A percentile compares a stretch with the other conserved stretches of the same genome.
Evolutionary conservation across 352 stramenopile species (phyloP).

Genomic region (Pythium aquatile): DNA sequence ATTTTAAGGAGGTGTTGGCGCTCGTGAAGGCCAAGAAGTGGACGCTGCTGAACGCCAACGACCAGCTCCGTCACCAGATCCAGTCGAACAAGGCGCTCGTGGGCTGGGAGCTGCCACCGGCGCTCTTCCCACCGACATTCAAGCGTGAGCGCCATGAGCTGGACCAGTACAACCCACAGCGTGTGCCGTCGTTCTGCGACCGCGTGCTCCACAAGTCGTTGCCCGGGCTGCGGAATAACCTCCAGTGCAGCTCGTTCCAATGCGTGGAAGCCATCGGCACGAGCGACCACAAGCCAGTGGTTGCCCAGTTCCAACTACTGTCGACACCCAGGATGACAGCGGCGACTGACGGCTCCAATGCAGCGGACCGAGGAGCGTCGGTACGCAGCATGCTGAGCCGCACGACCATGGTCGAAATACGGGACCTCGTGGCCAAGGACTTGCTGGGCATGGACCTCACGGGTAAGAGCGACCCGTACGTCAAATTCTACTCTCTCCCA

Average conservation of each 20-base stretch:
- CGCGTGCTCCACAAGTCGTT: conserved; percentile 83
- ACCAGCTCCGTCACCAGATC: conserved; percentile 77
- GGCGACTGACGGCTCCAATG: conserved; percentile 18
- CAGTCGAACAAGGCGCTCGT: conserved; percentile 50
- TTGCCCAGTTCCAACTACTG: conserved; percentile 51
- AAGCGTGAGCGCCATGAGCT: conserved; percentile 64
- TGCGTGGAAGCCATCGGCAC: conserved; percentile 65
- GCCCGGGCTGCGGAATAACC: conserved; percentile 42
- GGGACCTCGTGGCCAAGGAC: conserved; percentile 50
- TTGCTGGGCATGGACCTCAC: conserved; percentile 73
- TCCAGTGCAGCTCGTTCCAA: conserved; percentile 60
- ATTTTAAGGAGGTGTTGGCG: conserved; percentile 62
- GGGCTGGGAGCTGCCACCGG: conserved; percentile 60
- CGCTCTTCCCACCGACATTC: conserved; percentile 80
- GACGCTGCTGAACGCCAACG: conserved; percentile 57
- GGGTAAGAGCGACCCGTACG: conserved; percentile 71
- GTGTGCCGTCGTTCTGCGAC: conserved; percentile 84
- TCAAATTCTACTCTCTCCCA: conserved; percentile 75
- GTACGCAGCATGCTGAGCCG: conserved; percentile 26
- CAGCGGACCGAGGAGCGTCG: conserved; percentile 6
- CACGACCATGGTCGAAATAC: conserved; percentile 59
- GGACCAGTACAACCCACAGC: conserved; percentile 57
- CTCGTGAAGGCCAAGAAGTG: conserved; percentile 67
- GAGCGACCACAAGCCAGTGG: conserved; percentile 85
- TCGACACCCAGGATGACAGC: conserved; percentile 30